Percentiles rank a stretch among this genome's conserved stretches.
Evolutionary conservation across 2,329 filamentous ascomycete genomes (phyloP).

Genomic region (Nemania diffusa): DNA sequence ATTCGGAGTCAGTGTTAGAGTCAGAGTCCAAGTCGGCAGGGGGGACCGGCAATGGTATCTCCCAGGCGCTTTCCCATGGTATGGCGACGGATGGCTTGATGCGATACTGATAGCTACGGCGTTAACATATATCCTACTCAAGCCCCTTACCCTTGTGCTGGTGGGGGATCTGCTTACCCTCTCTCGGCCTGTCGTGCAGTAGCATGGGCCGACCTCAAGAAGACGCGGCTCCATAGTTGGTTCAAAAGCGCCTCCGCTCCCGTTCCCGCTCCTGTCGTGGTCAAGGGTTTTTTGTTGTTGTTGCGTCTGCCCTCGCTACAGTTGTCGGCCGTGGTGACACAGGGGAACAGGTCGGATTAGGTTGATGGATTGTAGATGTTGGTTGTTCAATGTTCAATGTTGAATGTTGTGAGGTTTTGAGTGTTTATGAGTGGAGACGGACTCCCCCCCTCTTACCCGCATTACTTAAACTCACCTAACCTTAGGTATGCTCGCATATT

Average conservation of each 20-base stretch:
- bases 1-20: neutral
- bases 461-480: conserved; percentile 1
- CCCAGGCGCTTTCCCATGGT: conserved; percentile 33
- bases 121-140: conserved; percentile 5
- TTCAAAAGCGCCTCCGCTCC: neutral
- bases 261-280: neutral
- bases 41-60: neutral
- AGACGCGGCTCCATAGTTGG: conserved; percentile 34
- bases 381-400: neutral
- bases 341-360: neutral
- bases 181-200: conserved; percentile 41
- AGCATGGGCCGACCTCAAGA: conserved; percentile 39
- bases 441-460: conserved; percentile 3
- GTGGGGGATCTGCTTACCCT: conserved; percentile 38
- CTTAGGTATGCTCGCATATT: neutral
- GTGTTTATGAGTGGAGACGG: neutral
- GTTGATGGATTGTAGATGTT: neutral
- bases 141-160: neutral
- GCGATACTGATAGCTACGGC: conserved; percentile 35
- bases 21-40: neutral
- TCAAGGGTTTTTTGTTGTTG: neutral
- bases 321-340: neutral
- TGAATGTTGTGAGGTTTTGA: neutral
- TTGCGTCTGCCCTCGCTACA: neutral
- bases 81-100: conserved; percentile 32